These are phyloP conservation scores for Sicyos edulis DNA, from an alignment of 306 rosid genomes.

Conservation along the genomic window DNA sequence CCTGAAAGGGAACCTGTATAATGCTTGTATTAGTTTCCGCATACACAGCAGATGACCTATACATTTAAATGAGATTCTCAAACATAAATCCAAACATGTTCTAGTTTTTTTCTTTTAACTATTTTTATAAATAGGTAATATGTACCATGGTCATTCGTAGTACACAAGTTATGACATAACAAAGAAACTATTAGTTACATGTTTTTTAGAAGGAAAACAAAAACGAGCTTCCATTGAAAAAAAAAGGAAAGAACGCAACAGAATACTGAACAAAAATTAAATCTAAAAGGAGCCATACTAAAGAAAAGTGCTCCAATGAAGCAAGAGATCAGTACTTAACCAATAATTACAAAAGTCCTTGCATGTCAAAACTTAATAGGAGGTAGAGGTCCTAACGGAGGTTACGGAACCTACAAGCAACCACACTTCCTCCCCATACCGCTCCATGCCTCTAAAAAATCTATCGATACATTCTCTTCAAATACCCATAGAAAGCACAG, in stretches of 20 bases:
- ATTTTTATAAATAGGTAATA: too few relatives aligned
- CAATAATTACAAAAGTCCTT: background rate
- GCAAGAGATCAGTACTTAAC: background rate
- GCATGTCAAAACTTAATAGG: too few relatives aligned
- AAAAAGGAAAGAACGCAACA: too few relatives aligned
- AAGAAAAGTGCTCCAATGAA: background rate
- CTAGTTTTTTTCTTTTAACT: too few relatives aligned
- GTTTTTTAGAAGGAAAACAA: too few relatives aligned
- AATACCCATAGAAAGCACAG: background rate
- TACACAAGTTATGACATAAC: background rate
- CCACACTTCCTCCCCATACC: background rate
- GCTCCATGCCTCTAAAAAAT: background rate
- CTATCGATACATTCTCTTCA: background rate
- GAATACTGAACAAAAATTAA: too few relatives aligned
- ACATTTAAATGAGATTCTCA: background rate
- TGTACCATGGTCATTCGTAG: background rate
- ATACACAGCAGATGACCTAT: background rate
- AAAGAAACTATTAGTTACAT: background rate
- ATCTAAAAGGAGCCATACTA: too few relatives aligned
- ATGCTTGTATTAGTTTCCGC: slow-evolving; percentile 6
- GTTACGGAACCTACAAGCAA: background rate
- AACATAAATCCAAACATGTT: background rate
- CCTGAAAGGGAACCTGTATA: slow-evolving; percentile 84
- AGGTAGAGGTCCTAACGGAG: too few relatives aligned
- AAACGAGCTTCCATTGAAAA: too few relatives aligned